Evolutionary conservation across 1,284 basidiomycete species (phyloP).

Genomic region (Earliella scabrosa): DNA sequence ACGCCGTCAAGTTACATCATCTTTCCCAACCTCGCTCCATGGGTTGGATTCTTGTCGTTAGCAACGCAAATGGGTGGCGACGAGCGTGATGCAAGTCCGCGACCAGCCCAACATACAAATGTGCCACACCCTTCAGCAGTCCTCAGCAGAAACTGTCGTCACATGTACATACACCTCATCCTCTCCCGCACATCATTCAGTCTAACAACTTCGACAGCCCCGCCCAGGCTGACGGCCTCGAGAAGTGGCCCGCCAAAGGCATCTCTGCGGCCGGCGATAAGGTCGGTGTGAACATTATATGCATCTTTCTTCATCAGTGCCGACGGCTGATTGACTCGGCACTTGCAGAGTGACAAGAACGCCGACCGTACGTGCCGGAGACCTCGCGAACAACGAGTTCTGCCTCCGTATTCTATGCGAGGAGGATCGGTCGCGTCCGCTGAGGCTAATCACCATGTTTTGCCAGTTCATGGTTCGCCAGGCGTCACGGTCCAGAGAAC

Average conservation of each 20-base stretch:
- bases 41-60: too few species aligned
- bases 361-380: conserved; percentile 33
- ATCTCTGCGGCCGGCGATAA: conserved; percentile 29
- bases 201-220: conserved; percentile 9
- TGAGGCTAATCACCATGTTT: neutral
- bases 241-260: conserved; percentile 39
- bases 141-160: too few species aligned
- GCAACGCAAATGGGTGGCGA: too few species aligned
- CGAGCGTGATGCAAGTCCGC: too few species aligned
- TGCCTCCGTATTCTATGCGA: too few species aligned
- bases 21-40: too few species aligned
- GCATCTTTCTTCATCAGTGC: conserved; percentile 19
- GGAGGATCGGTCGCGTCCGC: conserved; percentile 24
- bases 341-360: conserved; percentile 30
- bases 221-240: too few species aligned
- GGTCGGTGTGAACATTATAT: conserved; percentile 32
- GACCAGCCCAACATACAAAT: too few species aligned
- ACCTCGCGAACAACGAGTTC: conserved; percentile 34
- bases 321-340: conserved; percentile 2
- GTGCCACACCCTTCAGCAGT: too few species aligned
- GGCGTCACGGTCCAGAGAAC: too few species aligned
- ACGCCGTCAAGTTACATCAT: too few species aligned
- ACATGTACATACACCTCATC: neutral
- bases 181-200: neutral
- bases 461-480: neutral